phyloP scores from a whole-genome alignment of 371 early-diverging fungal species.

The Sporodiniella umbellata region DNA sequence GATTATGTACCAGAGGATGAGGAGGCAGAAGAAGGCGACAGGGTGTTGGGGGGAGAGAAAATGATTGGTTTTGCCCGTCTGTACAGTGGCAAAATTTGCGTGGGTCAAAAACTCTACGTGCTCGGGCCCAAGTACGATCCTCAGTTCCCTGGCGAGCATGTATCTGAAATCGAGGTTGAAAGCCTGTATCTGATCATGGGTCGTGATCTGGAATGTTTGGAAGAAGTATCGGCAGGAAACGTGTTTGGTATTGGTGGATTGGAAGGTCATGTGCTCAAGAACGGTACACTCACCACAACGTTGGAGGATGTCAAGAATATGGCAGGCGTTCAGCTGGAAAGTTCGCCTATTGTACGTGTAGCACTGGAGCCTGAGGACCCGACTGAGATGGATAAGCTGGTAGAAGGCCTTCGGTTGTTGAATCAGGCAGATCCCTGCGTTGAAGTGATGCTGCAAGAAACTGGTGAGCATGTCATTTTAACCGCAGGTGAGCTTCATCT shows the following conservation, averaged over 20 bases:
- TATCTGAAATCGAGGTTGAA: constrained; percentile 70
- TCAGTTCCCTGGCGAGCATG: constrained; percentile 58
- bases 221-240: constrained; percentile 90
- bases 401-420: constrained; percentile 81
- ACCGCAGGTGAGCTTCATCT: constrained; percentile 97
- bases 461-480: constrained; percentile 94
- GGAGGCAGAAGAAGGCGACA: constrained; percentile 22
- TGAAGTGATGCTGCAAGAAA: constrained; percentile 85
- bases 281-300: constrained; percentile 81
- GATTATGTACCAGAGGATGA: constrained; percentile 6
- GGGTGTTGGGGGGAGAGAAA: constrained; percentile 37
- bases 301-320: constrained; percentile 53
- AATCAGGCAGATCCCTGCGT: constrained; percentile 94
- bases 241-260: constrained; percentile 95
- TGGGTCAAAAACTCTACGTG: constrained; percentile 84
- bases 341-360: constrained; percentile 90
- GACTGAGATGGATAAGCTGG: constrained; percentile 80
- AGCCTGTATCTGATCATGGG: constrained; percentile 95
- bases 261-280: constrained; percentile 86
- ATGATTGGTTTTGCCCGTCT: constrained; percentile 93
- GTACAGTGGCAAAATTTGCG: constrained; percentile 85
- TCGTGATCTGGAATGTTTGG: constrained; percentile 78
- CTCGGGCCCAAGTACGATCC: constrained; percentile 93
- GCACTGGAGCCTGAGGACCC: constrained; percentile 92
- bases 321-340: constrained; percentile 53